Percentiles rank a stretch among this genome's conserved stretches.
phyloP scores from a whole-genome alignment of 106 monocot species.

The Amphibolis antarctica region DNA sequence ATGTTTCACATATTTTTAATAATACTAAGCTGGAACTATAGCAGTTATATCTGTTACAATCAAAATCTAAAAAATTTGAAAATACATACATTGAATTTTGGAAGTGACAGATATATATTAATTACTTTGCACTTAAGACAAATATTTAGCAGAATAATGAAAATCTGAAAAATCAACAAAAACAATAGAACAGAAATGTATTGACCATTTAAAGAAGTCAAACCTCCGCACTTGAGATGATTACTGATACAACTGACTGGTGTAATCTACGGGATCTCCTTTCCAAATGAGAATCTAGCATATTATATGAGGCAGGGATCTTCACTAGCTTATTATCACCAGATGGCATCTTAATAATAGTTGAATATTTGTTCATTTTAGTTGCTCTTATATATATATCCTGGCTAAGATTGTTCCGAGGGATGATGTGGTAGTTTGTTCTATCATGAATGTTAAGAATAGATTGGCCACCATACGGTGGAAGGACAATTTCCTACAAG shows the following conservation, averaged over 20 bases:
- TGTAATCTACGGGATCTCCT: constrained; percentile 24
- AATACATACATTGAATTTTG: no score
- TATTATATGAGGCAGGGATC: constrained; percentile 69
- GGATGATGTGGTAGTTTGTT: constrained; percentile 67
- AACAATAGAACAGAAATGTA: background rate
- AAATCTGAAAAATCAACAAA: background rate
- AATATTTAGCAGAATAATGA: background rate
- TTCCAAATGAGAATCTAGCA: constrained; percentile 64
- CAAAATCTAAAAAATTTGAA: no score
- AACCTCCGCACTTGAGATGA: constrained; percentile 82
- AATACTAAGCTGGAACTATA: background rate
- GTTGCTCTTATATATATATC: constrained; percentile 63
- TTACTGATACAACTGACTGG: constrained; percentile 48
- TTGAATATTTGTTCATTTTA: constrained; percentile 35
- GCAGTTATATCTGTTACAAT: no score
- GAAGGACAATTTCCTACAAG: constrained; percentile 36
- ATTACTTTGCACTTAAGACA: no score
- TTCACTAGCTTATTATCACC: constrained; percentile 64
- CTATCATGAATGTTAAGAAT: constrained; percentile 49
- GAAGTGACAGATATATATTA: no score
- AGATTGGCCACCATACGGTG: constrained; percentile 31
- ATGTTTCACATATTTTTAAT: background rate
- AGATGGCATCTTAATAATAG: constrained; percentile 72
- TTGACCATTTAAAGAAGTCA: background rate
- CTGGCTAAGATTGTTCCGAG: constrained; percentile 84